A percentile compares a stretch with the other conserved stretches of the same genome.
These are phyloP conservation scores for Entomortierella parvispora DNA, from an alignment of 192 early-diverging fungal genomes.

Conservation along the genomic window DNA sequence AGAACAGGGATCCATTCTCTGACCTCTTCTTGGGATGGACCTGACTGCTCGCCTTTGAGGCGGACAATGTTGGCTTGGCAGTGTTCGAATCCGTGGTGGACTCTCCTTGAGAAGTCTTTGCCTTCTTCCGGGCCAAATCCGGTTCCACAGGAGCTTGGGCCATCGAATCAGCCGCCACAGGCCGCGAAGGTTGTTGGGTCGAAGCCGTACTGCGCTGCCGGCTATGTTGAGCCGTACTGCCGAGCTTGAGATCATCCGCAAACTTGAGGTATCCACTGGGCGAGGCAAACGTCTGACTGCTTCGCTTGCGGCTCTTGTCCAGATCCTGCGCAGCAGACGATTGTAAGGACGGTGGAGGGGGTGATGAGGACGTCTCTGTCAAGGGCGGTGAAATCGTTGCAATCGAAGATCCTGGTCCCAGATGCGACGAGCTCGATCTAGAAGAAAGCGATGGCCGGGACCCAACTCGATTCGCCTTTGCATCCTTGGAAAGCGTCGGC, in stretches of 20 bases:
- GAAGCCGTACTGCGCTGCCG: constrained; percentile 25
- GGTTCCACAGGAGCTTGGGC: not conserved
- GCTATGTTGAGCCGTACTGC: constrained; percentile 5
- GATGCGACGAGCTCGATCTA: constrained; percentile 3
- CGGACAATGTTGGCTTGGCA: not conserved
- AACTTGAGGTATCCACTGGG: constrained; percentile 44
- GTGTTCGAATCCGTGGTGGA: not conserved
- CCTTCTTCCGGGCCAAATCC: constrained; percentile 31
- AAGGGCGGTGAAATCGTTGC: constrained; percentile 44
- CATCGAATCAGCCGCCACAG: not conserved
- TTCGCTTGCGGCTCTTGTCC: constrained; percentile 31
- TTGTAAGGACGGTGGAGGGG: constrained; percentile 18
- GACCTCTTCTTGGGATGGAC: too few relatives aligned
- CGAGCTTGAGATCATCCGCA: constrained; percentile 41
- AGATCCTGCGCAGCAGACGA: not conserved
- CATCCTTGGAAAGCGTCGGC: constrained; percentile 35
- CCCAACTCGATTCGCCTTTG: constrained; percentile 13
- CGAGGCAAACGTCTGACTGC: constrained; percentile 45
- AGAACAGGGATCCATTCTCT: too few relatives aligned
- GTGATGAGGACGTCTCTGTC: constrained; percentile 39
- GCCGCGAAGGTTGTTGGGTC: constrained; percentile 1
- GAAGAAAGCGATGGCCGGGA: constrained; percentile 13
- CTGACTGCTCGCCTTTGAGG: not conserved
- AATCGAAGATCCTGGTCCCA: constrained; percentile 24
- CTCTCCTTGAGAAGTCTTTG: constrained; percentile 25